A percentile compares a stretch with the other conserved stretches of the same genome.
phyloP scores from a whole-genome alignment of 371 early-diverging fungal genomes.

The Mycotypha africana region DNA sequence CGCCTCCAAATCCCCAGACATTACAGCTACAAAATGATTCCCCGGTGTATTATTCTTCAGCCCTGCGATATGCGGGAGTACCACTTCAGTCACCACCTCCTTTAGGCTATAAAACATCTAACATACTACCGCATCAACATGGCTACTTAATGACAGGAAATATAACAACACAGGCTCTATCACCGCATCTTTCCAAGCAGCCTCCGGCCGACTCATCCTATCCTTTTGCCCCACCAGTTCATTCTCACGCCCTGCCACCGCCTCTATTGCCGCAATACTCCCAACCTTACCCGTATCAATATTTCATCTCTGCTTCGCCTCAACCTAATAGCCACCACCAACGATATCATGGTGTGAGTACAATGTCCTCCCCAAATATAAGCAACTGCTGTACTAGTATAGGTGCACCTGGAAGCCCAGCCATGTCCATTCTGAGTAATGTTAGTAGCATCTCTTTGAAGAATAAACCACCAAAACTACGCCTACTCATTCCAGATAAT shows the following conservation, averaged over 20 bases:
- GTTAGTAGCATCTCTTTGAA: slow-evolving; percentile 5
- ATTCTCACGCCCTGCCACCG: too few species aligned
- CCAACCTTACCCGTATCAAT: slow-evolving; percentile 5
- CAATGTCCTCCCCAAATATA: slow-evolving; percentile 16
- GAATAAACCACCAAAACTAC: slow-evolving; percentile 43
- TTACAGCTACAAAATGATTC: slow-evolving; percentile 11
- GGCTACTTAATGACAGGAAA: slow-evolving; percentile 8
- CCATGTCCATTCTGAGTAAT: slow-evolving; percentile 23
- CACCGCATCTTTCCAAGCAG: slow-evolving; percentile 4
- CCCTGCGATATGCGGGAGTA: slow-evolving; percentile 7
- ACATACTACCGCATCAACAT: slow-evolving; percentile 4
- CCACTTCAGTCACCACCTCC: background rate
- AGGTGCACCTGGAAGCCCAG: slow-evolving; percentile 17
- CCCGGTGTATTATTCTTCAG: slow-evolving; percentile 3
- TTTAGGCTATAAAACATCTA: too few species aligned
- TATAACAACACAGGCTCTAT: slow-evolving; percentile 6
- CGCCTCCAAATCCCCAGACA: too few species aligned
- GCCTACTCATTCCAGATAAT: slow-evolving; percentile 46
- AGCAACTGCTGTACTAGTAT: slow-evolving; percentile 13
- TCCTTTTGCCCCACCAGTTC: slow-evolving; percentile 5
- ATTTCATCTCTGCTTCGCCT: slow-evolving; percentile 7
- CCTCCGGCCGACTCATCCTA: slow-evolving; percentile 7
- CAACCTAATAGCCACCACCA: slow-evolving; percentile 12
- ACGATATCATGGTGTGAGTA: slow-evolving; percentile 5
- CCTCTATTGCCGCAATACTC: too few species aligned